These are phyloP conservation scores for Ceratobasidium theobromae DNA, from an alignment of 1,284 basidiomycete species.

Conservation along the genomic window DNA sequence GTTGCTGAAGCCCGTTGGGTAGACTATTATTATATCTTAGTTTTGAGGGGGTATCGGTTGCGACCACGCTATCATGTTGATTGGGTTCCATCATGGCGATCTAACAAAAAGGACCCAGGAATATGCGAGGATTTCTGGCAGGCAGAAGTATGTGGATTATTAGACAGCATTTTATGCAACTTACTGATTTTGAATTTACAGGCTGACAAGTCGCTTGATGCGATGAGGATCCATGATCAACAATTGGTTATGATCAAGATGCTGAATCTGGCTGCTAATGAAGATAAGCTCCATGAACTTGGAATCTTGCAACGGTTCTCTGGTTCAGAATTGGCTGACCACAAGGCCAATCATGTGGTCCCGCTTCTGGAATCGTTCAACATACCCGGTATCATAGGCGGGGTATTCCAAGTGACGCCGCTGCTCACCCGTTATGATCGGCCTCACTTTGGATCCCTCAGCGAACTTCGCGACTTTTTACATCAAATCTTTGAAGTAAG, in stretches of 20 bases:
- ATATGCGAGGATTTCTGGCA: neutral
- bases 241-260: conserved; percentile 12
- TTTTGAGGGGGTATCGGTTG: conserved; percentile 9
- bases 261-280: neutral
- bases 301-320: conserved; percentile 5
- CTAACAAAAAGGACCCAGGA: neutral
- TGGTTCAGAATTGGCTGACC: neutral
- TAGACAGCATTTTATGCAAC: neutral
- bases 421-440: neutral
- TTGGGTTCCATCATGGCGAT: conserved; percentile 11
- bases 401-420: conserved; percentile 1
- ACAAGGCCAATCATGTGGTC: conserved; percentile 2
- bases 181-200: neutral
- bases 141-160: neutral
- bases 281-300: conserved; percentile 3
- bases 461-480: neutral
- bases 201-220: neutral
- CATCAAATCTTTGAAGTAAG: conserved; percentile 29
- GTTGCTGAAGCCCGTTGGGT: conserved; percentile 1
- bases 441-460: neutral
- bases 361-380: conserved; percentile 13
- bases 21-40: conserved; percentile 1
- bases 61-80: conserved; percentile 15
- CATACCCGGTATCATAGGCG: neutral
- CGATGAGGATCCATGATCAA: conserved; percentile 5